A percentile compares a stretch with the other conserved stretches of the same genome.
phyloP scores from a whole-genome alignment of 2,329 filamentous ascomycete genomes.

The Aspergillus amoenus region DNA sequence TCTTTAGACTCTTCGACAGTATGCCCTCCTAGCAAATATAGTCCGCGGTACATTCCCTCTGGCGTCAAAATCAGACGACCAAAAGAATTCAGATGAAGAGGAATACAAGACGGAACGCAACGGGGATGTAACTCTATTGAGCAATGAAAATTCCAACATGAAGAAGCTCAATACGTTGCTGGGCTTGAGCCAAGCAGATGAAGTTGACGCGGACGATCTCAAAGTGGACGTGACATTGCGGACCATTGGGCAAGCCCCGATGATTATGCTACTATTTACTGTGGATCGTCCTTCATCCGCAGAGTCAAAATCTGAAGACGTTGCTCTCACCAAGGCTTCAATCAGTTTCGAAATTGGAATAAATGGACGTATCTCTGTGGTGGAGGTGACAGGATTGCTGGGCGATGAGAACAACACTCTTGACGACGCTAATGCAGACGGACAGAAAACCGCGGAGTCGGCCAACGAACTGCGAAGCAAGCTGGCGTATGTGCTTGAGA shows the following conservation, averaged over 20 bases:
- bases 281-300: conserved; percentile 17
- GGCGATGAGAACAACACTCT: conserved; percentile 16
- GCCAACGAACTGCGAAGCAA: conserved; percentile 30
- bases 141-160: conserved; percentile 43
- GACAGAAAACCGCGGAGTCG: conserved; percentile 18
- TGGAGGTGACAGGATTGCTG: conserved; percentile 37
- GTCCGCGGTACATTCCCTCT: conserved; percentile 36
- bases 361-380: conserved; percentile 42
- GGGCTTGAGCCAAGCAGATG: conserved; percentile 9
- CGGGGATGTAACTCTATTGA: conserved; percentile 27
- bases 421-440: conserved; percentile 17
- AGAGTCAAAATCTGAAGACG: conserved; percentile 8
- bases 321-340: conserved; percentile 27
- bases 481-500: conserved; percentile 41
- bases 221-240: conserved; percentile 41
- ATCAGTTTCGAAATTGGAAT: conserved; percentile 41
- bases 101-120: conserved; percentile 14
- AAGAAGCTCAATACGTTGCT: conserved; percentile 60
- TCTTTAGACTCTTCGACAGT: conserved; percentile 43
- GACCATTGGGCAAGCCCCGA: conserved; percentile 38
- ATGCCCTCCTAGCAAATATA: conserved; percentile 42
- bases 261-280: conserved; percentile 39
- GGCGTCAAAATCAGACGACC: conserved; percentile 17
- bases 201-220: conserved; percentile 23
- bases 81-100: conserved; percentile 5